These are phyloP conservation scores for Hypoxylon rickii DNA, from an alignment of 495 filamentous ascomycete species.

Conservation along the genomic window DNA sequence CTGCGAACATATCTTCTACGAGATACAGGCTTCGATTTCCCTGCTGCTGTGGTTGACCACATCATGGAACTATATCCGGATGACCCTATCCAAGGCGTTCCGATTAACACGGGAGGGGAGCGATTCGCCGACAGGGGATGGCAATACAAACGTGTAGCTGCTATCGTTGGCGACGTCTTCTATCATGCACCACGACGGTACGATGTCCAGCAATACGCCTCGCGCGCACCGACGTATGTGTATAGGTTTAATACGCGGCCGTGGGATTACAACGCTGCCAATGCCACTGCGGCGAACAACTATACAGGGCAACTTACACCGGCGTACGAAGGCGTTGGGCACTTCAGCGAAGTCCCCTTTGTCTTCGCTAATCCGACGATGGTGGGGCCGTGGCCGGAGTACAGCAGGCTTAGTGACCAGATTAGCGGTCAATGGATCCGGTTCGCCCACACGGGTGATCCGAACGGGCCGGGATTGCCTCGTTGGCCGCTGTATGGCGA, in stretches of 20 bases:
- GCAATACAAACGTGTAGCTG: constrained; percentile 43
- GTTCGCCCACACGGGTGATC: constrained; percentile 39
- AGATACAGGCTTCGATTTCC: constrained; percentile 29
- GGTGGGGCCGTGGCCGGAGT: constrained; percentile 39
- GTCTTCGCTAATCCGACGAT: constrained; percentile 41
- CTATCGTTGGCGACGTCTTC: constrained; percentile 43
- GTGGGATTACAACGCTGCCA: constrained; percentile 23
- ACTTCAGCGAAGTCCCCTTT: constrained; percentile 43
- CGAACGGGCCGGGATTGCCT: constrained; percentile 34
- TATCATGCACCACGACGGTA: constrained; percentile 42
- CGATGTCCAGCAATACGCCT: constrained; percentile 34
- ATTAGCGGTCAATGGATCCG: constrained; percentile 41
- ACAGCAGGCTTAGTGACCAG: constrained; percentile 31
- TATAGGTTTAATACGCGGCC: constrained; percentile 44
- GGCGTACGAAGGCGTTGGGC: constrained; percentile 40
- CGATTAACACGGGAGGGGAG: constrained; percentile 35
- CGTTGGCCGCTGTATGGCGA: constrained; percentile 40
- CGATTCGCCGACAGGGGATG: constrained; percentile 36
- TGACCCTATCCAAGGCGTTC: constrained; percentile 40
- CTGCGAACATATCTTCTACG: constrained; percentile 41
- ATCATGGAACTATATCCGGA: constrained; percentile 45
- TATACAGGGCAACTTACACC: constrained; percentile 31
- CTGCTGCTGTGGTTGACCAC: constrained; percentile 37
- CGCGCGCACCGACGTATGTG: constrained; percentile 31
- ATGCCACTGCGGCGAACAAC: constrained; percentile 1